Conservation (phyloP, 345 rosid genomes). For the Boechera divaricarpa region DNA sequence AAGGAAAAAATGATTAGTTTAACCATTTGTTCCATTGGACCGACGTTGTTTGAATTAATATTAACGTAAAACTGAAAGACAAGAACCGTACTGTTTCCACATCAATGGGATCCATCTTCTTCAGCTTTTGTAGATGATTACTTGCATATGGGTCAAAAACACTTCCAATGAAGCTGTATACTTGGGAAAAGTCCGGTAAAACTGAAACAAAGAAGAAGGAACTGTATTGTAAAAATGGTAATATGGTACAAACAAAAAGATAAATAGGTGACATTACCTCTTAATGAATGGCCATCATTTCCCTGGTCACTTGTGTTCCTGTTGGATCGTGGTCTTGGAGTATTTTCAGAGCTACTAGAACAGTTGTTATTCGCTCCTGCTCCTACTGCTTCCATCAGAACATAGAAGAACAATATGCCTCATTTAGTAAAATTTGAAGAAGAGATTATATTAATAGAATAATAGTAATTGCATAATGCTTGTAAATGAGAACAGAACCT, state of each 20-base stretch:
- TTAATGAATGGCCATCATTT: constrained; percentile 54
- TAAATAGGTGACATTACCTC: constrained; percentile 51
- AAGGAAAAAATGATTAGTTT: constrained; percentile 27
- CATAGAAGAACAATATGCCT: not conserved
- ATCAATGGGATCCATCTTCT: constrained; percentile 89
- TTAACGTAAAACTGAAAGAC: constrained; percentile 25
- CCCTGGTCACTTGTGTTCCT: constrained; percentile 59
- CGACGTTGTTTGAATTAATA: constrained; percentile 7
- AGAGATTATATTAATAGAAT: not conserved
- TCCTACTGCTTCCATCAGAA: constrained; percentile 45
- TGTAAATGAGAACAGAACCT: constrained; percentile 48
- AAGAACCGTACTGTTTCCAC: constrained; percentile 75
- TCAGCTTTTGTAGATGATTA: constrained; percentile 80
- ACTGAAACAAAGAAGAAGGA: constrained; percentile 57
- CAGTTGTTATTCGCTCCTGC: constrained; percentile 55
- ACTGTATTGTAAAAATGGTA: constrained; percentile 12
- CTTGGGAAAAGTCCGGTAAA: constrained; percentile 85
- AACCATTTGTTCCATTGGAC: constrained; percentile 14
- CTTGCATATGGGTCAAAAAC: constrained; percentile 74
- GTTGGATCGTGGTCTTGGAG: constrained; percentile 51
- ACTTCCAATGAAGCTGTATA: constrained; percentile 85
- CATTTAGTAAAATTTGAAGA: constrained; percentile 14
- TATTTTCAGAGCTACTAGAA: constrained; percentile 73
- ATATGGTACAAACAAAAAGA: constrained; percentile 3
- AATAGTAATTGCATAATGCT: not conserved